These are phyloP conservation scores for Colletotrichum spaethianum DNA, from an alignment of 2,329 filamentous ascomycete species.

Conservation along the genomic window DNA sequence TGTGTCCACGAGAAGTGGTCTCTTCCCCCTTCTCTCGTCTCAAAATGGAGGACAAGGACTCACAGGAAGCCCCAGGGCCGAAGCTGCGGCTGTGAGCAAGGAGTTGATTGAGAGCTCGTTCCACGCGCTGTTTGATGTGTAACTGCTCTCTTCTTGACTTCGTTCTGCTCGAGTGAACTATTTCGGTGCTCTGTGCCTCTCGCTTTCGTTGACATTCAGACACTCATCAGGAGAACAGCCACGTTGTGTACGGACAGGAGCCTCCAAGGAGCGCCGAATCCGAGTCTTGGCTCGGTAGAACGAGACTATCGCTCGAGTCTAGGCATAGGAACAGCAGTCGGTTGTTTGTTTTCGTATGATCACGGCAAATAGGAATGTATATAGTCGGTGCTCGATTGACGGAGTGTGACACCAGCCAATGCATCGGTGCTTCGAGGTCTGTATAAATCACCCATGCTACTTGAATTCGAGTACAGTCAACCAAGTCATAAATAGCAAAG, in stretches of 20 bases:
- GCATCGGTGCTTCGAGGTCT: neutral
- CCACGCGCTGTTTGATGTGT: slow-evolving; percentile 50
- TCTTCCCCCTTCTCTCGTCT: no score
- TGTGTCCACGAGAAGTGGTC: slow-evolving; percentile 51
- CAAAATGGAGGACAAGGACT: no score
- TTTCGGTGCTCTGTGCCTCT: no score
- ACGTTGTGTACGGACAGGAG: no score
- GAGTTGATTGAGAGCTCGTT: slow-evolving; percentile 46
- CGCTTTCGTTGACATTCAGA: no score
- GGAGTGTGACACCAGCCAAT: neutral
- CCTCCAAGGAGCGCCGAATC: neutral
- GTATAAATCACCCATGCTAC: neutral
- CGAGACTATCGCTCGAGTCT: neutral
- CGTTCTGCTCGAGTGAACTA: no score
- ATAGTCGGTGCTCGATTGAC: neutral
- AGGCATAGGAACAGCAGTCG: neutral
- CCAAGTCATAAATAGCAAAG: neutral
- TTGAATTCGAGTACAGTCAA: neutral
- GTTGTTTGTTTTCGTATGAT: neutral
- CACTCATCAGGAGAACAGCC: no score
- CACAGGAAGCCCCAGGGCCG: slow-evolving; percentile 42
- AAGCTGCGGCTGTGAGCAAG: slow-evolving; percentile 45
- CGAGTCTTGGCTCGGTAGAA: no score
- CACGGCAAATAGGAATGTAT: neutral
- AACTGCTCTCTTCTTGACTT: slow-evolving; percentile 3